phyloP scores from a whole-genome alignment of 1,284 basidiomycete genomes.

The Anthracocystis setariae region DNA sequence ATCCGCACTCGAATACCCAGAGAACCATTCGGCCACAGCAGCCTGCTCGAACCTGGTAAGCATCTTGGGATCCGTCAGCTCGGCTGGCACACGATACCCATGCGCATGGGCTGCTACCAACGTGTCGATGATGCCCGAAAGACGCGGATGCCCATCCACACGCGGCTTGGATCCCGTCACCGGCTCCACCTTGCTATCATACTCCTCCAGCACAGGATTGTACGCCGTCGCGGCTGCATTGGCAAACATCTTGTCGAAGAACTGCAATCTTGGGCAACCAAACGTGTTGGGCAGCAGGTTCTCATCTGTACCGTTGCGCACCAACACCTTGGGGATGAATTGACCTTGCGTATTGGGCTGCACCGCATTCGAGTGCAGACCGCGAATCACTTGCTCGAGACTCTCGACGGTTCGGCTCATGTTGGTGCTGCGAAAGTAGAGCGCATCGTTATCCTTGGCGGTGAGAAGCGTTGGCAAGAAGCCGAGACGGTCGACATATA shows the following conservation, averaged over 20 bases:
- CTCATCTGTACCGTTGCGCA: conserved; percentile 73
- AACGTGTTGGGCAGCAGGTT: conserved; percentile 78
- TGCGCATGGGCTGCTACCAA: conserved; percentile 74
- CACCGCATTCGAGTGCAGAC: conserved; percentile 63
- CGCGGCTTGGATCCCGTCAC: conserved; percentile 78
- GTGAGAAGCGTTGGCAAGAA: conserved; percentile 52
- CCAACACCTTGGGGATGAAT: conserved; percentile 45
- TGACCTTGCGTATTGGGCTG: conserved; percentile 23
- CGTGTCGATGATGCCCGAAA: conserved; percentile 83
- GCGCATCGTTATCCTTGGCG: conserved; percentile 29
- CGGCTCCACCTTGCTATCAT: conserved; percentile 77
- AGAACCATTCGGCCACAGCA: conserved; percentile 81
- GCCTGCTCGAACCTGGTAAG: conserved; percentile 74
- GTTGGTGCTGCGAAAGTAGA: conserved; percentile 74
- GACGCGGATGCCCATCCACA: conserved; percentile 79
- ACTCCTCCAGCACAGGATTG: conserved; percentile 75
- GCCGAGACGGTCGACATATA: conserved; percentile 78
- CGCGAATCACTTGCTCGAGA: conserved; percentile 78
- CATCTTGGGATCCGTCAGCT: conserved; percentile 35
- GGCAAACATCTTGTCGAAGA: conserved; percentile 52
- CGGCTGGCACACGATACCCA: conserved; percentile 70
- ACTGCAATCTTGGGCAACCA: conserved; percentile 74
- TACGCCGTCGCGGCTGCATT: conserved; percentile 71
- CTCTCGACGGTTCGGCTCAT: conserved; percentile 81
- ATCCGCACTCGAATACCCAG: conserved; percentile 70